A percentile compares a stretch with the other conserved stretches of the same genome.
Evolutionary conservation across 202 grass and related monocot genomes (phyloP).

Genomic region (Setaria italica): DNA sequence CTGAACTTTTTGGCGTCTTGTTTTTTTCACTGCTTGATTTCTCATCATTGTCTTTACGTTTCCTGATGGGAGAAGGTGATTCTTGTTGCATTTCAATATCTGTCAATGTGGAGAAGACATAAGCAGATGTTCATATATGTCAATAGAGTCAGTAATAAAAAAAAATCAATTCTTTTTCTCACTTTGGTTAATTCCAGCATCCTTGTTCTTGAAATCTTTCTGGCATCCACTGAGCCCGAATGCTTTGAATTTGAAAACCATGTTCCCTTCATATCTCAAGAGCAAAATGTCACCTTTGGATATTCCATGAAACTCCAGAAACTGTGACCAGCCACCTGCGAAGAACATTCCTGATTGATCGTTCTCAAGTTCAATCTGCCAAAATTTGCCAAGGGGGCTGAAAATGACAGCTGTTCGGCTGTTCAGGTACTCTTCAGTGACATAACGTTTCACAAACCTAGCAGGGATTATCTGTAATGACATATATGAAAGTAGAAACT

Average conservation of each 20-base stretch:
- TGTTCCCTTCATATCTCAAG: slow-evolving; percentile 39
- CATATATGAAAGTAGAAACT: neutral
- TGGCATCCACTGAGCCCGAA: neutral
- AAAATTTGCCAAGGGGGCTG: slow-evolving; percentile 41
- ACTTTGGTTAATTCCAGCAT: neutral
- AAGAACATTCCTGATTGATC: slow-evolving; percentile 32
- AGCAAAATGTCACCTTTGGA: neutral
- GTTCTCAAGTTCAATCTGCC: slow-evolving; percentile 17
- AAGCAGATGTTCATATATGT: neutral
- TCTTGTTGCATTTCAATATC: slow-evolving; percentile 16
- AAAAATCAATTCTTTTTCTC: neutral
- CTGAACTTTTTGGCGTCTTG: neutral
- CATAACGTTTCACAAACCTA: slow-evolving; percentile 10
- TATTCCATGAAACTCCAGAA: slow-evolving; percentile 28
- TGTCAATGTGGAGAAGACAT: neutral
- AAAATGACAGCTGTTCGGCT: slow-evolving; percentile 14
- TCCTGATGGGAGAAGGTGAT: neutral
- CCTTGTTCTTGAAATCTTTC: neutral
- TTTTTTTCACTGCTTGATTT: neutral
- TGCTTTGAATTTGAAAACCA: slow-evolving; percentile 41
- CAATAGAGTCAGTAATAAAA: neutral
- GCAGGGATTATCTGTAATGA: slow-evolving; percentile 37
- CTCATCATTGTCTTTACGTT: neutral
- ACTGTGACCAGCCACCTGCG: slow-evolving; percentile 13
- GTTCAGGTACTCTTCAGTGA: neutral